Evolutionary conservation across 2,329 filamentous ascomycete species (phyloP), one percentile per base, ranked within the genome.

Genomic region (Capronia americana): DNA sequence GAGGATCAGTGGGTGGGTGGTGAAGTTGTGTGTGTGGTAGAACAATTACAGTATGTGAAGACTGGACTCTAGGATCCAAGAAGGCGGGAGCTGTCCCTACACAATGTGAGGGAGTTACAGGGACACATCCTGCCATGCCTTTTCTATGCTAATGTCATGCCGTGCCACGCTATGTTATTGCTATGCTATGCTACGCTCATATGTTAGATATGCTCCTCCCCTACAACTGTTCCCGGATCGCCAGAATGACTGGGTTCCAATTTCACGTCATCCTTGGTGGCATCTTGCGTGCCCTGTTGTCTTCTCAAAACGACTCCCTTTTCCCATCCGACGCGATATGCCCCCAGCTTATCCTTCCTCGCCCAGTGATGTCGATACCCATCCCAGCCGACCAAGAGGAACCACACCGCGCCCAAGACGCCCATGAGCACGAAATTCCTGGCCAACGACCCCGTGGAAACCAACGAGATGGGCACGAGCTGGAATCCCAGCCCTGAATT

Each of bases 401-500:
- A 66, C 64, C 64, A 66, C 30, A 44, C n/a, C n/a, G 51, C 64
- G 12, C 58, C 64, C 10, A 66, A 23, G 24, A 66, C 26, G 5
- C 64, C 64, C 64, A 66, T 66, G 41, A 66, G 30, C 17, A 62
- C 53, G 57, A 62, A 66, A 34, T 66, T 62, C 48, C 64, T 51
- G 3, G 58, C 59, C 50, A 61, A 41, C 5, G 58, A 66, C 17
- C 60, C 53, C 3, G 64, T 53, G 26, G 51, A 41, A 7, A 66
- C 58, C 14, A 57, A 17, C 5, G 51, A 56, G 44, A 62, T 76
- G 28, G 79, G 76, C 1, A 82, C 80, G 14, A 84, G 75, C 63
- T 77, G 74, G 41, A 86, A 79, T 0, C 85, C 85, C 1, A 87
- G 73, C 0, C 84, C 85, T 17, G 83, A 85, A 71, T 87, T 87